Conservation (phyloP, 176 grass and related monocot genomes). For the Ensete ventricosum region DNA sequence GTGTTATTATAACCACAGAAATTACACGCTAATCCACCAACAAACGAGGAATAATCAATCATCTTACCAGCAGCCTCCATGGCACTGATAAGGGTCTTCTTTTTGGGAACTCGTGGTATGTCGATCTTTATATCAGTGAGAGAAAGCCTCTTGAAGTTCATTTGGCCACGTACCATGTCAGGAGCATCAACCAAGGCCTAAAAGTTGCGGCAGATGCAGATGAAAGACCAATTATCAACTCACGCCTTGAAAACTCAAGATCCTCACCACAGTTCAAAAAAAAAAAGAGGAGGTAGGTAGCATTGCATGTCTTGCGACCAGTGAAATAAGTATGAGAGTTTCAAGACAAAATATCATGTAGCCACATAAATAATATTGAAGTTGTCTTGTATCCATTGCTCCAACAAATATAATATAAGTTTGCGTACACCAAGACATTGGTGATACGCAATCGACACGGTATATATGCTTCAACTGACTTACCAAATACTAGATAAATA, state of each 20-base stretch:
- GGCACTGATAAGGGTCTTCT: constrained; percentile 40
- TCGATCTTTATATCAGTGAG: constrained; percentile 48
- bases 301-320: too few relatives aligned
- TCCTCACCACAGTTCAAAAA: too few relatives aligned
- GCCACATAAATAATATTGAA: background rate
- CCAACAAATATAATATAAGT: too few relatives aligned
- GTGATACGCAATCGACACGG: too few relatives aligned
- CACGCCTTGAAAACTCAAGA: background rate
- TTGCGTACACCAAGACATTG: too few relatives aligned
- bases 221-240: background rate
- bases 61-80: constrained; percentile 42
- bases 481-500: too few relatives aligned
- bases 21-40: background rate
- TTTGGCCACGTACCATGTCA: constrained; percentile 87
- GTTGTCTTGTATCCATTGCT: too few relatives aligned
- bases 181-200: constrained; percentile 92
- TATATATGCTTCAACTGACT: too few relatives aligned
- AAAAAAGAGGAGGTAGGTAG: too few relatives aligned
- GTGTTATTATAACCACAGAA: background rate
- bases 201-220: background rate
- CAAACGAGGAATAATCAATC: background rate
- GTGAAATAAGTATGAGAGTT: background rate
- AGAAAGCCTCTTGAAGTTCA: constrained; percentile 70
- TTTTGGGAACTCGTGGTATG: constrained; percentile 39
- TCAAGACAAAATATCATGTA: background rate